These are phyloP conservation scores for Serendipita sp. DNA, from an alignment of 768 basidiomycete genomes.

Conservation along the genomic window DNA sequence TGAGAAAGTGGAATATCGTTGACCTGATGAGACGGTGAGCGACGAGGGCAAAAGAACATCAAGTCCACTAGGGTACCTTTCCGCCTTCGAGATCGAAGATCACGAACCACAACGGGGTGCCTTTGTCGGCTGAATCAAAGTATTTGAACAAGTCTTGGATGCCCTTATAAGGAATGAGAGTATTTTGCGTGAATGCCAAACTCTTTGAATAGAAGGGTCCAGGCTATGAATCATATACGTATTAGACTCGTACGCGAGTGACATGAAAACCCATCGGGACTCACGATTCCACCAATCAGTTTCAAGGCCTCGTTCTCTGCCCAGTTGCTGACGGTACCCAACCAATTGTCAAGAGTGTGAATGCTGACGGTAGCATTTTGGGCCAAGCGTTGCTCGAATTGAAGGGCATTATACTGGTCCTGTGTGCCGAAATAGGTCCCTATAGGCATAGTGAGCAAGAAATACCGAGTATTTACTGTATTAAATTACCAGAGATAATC, in stretches of 20 bases:
- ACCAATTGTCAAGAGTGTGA: background rate
- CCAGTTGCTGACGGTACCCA: slow-evolving; percentile 8
- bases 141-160: slow-evolving; percentile 7
- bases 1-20: slow-evolving; percentile 6
- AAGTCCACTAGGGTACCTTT: background rate
- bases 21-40: background rate
- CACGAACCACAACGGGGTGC: slow-evolving; percentile 5
- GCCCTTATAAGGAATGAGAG: slow-evolving; percentile 4
- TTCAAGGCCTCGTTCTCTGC: slow-evolving; percentile 6
- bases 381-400: slow-evolving; percentile 2
- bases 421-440: slow-evolving; percentile 6
- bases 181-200: slow-evolving; percentile 3
- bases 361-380: slow-evolving; percentile 3
- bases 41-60: no score
- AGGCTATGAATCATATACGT: background rate
- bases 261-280: background rate
- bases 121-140: slow-evolving; percentile 4
- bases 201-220: slow-evolving; percentile 9
- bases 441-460: no score
- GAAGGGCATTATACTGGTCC: slow-evolving; percentile 1
- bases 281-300: slow-evolving; percentile 5
- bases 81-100: slow-evolving; percentile 9
- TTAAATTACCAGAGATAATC: slow-evolving; percentile 1
- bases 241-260: background rate
- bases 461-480: no score